Conservation (phyloP, 768 basidiomycete genomes). For the Trametes elegans region DNA sequence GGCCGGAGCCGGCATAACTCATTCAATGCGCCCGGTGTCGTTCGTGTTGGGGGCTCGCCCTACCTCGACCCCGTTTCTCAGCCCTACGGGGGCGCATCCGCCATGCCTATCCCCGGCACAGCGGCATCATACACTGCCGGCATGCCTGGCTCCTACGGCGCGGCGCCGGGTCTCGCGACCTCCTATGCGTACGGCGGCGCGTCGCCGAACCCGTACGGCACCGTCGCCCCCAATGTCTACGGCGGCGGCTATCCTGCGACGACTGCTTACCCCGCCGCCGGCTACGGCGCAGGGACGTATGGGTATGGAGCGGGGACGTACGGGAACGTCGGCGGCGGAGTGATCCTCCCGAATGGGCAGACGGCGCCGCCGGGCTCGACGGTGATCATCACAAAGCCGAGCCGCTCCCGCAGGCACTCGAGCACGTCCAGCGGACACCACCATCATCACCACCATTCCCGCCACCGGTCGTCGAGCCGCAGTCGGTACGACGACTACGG, state of each 20-base stretch:
- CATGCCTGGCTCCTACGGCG: constrained; percentile 7
- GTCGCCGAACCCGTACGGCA: constrained; percentile 12
- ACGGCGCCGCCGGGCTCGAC: constrained; percentile 22
- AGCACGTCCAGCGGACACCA: constrained; percentile 13
- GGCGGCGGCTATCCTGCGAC: background rate
- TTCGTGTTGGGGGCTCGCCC: constrained; percentile 11
- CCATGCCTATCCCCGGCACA: constrained; percentile 14
- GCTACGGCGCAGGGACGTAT: background rate
- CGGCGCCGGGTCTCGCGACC: background rate
- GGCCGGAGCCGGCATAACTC: constrained; percentile 16
- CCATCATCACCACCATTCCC: constrained; percentile 18
- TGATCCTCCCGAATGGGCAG: constrained; percentile 13
- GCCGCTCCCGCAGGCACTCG: constrained; percentile 16
- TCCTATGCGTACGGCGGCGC: constrained; percentile 13
- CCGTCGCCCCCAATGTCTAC: background rate
- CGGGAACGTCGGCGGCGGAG: background rate
- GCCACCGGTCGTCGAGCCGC: constrained; percentile 5
- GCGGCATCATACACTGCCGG: background rate
- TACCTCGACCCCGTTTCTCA: constrained; percentile 2
- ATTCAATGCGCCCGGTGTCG: constrained; percentile 11
- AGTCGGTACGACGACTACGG: constrained; percentile 8
- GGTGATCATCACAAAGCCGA: constrained; percentile 20
- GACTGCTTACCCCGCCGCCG: background rate
- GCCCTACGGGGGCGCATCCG: background rate
- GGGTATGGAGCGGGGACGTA: constrained; percentile 5